Percentiles rank a stretch among this genome's conserved stretches.
Conservation (phyloP, 179 eudicot species). For the Gypsophila paniculata region DNA sequence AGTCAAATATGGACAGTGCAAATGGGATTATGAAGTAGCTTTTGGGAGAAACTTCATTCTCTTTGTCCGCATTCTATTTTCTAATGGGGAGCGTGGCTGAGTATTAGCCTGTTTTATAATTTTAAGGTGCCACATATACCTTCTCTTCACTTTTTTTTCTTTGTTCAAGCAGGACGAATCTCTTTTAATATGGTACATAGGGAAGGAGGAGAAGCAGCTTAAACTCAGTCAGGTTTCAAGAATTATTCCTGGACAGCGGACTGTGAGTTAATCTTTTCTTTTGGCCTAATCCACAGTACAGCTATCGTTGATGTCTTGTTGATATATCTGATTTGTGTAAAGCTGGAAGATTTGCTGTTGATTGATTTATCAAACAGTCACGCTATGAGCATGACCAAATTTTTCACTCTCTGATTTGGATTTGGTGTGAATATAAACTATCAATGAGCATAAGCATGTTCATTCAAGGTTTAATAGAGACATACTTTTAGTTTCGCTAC, state of each 20-base stretch:
- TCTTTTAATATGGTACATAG: constrained; percentile 66
- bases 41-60: not conserved
- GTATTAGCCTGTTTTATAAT: not conserved
- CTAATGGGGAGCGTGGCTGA: not conserved
- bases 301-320: not conserved
- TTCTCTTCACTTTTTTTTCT: constrained; percentile 18
- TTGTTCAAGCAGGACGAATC: constrained; percentile 65
- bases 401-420: not conserved
- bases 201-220: constrained; percentile 75
- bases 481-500: not conserved
- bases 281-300: not conserved
- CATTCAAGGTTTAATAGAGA: not conserved
- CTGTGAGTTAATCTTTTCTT: constrained; percentile 47
- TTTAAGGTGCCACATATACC: not conserved
- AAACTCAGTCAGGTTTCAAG: constrained; percentile 61
- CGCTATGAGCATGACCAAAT: not conserved
- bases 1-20: too few species aligned
- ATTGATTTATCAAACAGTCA: not conserved
- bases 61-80: not conserved
- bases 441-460: not conserved
- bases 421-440: not conserved
- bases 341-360: not conserved
- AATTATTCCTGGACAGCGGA: constrained; percentile 89
- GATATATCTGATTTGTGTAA: constrained; percentile 2
- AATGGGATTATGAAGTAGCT: too few species aligned